Percentiles rank a stretch among this genome's conserved stretches.
Conservation (phyloP, 2,329 filamentous ascomycete genomes). For the Amesomyces nigricolor region DNA sequence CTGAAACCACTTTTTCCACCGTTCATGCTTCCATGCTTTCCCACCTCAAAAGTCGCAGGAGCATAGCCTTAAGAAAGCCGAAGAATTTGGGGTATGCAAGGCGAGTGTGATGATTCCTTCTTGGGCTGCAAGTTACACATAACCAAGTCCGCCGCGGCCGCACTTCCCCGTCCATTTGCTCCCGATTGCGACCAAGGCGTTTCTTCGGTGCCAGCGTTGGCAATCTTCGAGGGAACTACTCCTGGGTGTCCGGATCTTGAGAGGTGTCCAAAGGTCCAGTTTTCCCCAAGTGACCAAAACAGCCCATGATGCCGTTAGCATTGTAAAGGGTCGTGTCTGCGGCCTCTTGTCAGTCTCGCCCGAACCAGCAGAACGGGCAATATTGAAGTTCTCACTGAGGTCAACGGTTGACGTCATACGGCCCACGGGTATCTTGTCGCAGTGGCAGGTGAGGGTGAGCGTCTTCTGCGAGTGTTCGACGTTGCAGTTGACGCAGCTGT, state of each 20-base stretch:
- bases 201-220: background rate
- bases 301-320: conserved; percentile 35
- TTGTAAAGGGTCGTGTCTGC: conserved; percentile 35
- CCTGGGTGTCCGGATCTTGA: too few species aligned
- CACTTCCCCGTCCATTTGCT: too few species aligned
- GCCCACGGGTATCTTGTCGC: conserved; percentile 9
- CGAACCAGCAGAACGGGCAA: background rate
- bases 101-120: too few species aligned
- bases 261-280: conserved; percentile 26
- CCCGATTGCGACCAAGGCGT: too few species aligned
- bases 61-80: too few species aligned
- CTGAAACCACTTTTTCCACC: too few species aligned
- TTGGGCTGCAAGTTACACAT: too few species aligned
- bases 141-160: too few species aligned
- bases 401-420: conserved; percentile 17
- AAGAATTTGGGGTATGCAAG: too few species aligned
- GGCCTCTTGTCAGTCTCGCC: background rate
- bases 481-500: conserved; percentile 24
- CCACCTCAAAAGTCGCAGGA: too few species aligned
- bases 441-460: conserved; percentile 25
- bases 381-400: conserved; percentile 24
- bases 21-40: too few species aligned
- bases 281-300: conserved; percentile 35
- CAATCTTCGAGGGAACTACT: too few species aligned
- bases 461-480: conserved; percentile 15